Base-by-base conservation (phyloP, 495 filamentous ascomycete genomes). In the Xylaria sp. region DNA sequence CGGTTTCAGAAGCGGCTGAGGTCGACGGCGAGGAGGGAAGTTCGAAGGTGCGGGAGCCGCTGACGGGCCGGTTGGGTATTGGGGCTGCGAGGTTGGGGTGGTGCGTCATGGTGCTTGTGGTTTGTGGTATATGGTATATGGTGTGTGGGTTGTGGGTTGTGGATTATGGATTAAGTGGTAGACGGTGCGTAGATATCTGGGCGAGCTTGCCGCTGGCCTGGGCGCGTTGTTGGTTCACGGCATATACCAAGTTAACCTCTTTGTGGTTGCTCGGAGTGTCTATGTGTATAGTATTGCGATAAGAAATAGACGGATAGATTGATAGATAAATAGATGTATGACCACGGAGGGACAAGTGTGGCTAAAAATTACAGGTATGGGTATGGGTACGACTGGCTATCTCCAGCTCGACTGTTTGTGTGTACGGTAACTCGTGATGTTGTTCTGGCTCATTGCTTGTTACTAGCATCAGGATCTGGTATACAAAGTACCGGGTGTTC, bases 41-140 rank as follows among this genome's bases (percentile, higher is more conserved):
- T 35, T 72, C 74, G 76, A 80, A 80, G 61, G 76, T 74, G 5
- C 78, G 75, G 67, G 79, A 80, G 35, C 76, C 68, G 14, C 75
- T 68, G 12, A 9, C 5, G 17, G 80, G 81, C 14, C 78, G 71
- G 31, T 69, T 64, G 7, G 78, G 74, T 1, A 78, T 75, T 35
- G 75, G 69, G 58, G 76, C 73, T 26, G 72, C 68, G 35, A 84
- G 77, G 24, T 82, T 53, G n/a, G 35, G 17, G 5, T 44, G 44
- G 24, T 41, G 76, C 29, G 81, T 72, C 82, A 82, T 85, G 61
- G 40, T 71, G 61, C 19, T 21, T 68, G 17, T 26, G 52, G 29
- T 41, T 40, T 14, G 52, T n/a, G n/a, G n/a, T n/a, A n/a, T n/a
- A n/a, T n/a, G n/a, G n/a, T n/a, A n/a, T n/a, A n/a, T n/a, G n/a